A percentile compares a stretch with the other conserved stretches of the same genome.
phyloP scores from a whole-genome alignment of 2,329 filamentous ascomycete genomes.

The Cercospora sesami region DNA sequence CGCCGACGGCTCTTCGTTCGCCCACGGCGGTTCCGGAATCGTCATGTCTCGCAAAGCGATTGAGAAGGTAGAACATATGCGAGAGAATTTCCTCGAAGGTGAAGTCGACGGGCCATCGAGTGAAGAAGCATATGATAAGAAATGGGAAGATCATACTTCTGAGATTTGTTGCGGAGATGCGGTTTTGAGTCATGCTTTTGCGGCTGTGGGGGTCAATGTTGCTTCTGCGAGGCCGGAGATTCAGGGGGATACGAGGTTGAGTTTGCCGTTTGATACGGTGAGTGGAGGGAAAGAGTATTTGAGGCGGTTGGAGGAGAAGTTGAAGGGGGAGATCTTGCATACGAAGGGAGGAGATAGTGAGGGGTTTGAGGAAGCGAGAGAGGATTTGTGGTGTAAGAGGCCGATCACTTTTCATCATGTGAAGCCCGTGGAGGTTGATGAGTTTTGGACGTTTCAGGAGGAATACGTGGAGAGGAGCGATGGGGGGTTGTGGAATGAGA shows the following conservation, averaged over 20 bases:
- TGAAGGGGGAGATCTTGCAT: background rate
- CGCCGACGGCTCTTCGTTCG: conserved; percentile 21
- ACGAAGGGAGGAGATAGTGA: background rate
- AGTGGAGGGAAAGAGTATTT: background rate
- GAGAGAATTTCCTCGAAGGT: background rate
- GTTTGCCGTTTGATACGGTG: conserved; percentile 8
- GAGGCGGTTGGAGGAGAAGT: background rate
- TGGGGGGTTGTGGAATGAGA: conserved; percentile 3
- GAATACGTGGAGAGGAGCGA: conserved; percentile 8
- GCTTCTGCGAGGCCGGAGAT: conserved; percentile 29
- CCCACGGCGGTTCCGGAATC: conserved; percentile 32
- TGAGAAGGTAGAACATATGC: conserved; percentile 11
- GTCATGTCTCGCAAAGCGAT: conserved; percentile 31
- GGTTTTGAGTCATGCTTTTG: conserved; percentile 30
- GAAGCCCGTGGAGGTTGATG: conserved; percentile 21
- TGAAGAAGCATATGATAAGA: conserved; percentile 20
- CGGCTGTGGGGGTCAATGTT: conserved; percentile 29
- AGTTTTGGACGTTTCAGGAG: conserved; percentile 26
- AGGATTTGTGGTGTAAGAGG: conserved; percentile 32
- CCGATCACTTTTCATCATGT: conserved; percentile 34
- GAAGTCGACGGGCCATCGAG: conserved; percentile 5
- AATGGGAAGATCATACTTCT: conserved; percentile 29
- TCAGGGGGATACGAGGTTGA: conserved; percentile 26
- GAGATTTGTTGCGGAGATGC: conserved; percentile 32
- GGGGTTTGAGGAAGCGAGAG: conserved; percentile 15